Evolutionary conservation across 768 basidiomycete species (phyloP), one percentile per base, ranked within the genome.

Genomic region (Naganishia vaughanmartiniae): DNA sequence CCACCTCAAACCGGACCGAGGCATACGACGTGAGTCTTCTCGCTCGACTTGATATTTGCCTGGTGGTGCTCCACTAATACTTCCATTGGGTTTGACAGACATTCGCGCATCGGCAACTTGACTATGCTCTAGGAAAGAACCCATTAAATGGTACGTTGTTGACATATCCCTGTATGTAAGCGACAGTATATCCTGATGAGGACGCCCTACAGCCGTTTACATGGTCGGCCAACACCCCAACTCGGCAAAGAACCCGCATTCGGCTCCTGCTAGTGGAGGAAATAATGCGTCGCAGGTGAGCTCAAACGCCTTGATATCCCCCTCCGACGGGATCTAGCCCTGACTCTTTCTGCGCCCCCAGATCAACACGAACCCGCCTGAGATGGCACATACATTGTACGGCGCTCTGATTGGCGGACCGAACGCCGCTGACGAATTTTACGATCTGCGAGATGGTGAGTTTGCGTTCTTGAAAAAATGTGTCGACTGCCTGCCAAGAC

Each of bases 331-430:
- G 4, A 34, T 19, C 3, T 5, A n/a, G 54, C 14, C 34, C 19
- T 26, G 42, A n/a, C 31, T 54, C 14, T 21, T 24, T 39, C 24
- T 4, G 31, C 9, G 11, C 21, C 33, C 5, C 1, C 54, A 70
- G 69, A 69, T 72, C 66, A 68, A 72, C 78, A 89, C 87, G 1
- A 85, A 84, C 55, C 93, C 93, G 1, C 83, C 82, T 12, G 81
- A 87, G 70, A 89, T 90, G 78, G 87, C 89, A 0, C 87, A 93
- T 78, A 84, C 90, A 1, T 81, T 96, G 11, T 94, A 93, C 76
- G 93, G 93, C 34, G 93, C 89, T 28, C 87, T 93, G 31, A 86
- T 95, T 17, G 94, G 94, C 54, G 94, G 93, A 34, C 93, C 93
- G 0, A 87, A 90, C 76, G 84, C 83, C 70, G 83, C 85, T 30